Evolutionary conservation across 73 alveolate genomes (phyloP).

Genomic region (Blepharisma japonicum): DNA sequence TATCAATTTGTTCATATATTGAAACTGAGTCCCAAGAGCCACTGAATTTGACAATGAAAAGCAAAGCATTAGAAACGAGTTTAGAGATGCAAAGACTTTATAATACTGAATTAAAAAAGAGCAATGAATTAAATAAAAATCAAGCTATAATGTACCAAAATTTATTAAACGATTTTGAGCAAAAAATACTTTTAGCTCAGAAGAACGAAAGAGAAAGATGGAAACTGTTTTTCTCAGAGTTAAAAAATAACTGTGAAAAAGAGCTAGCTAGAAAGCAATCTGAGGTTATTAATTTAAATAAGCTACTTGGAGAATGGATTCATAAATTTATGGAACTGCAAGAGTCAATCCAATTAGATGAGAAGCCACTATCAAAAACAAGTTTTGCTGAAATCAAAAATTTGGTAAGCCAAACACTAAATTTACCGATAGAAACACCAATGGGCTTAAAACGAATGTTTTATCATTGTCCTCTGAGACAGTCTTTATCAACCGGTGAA

Average conservation of each 20-base stretch:
- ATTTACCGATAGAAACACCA: background rate
- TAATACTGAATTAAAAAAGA: slow-evolving; percentile 3
- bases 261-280: slow-evolving; percentile 5
- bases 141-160: background rate
- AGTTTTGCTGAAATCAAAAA: background rate
- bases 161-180: background rate
- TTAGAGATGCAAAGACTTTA: slow-evolving; percentile 3
- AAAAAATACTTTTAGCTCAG: background rate
- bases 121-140: background rate
- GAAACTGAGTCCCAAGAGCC: too few species aligned
- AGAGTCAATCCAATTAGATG: background rate
- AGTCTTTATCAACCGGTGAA: too few species aligned
- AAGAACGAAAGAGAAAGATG: slow-evolving; percentile 6
- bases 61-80: background rate
- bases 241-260: slow-evolving; percentile 3
- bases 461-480: too few species aligned
- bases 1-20: too few species aligned
- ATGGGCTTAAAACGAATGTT: too few species aligned
- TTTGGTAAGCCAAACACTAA: background rate
- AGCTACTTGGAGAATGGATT: slow-evolving; percentile 21
- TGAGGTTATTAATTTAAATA: slow-evolving; percentile 18
- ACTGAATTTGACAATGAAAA: too few species aligned
- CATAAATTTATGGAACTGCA: slow-evolving; percentile 27
- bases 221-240: background rate
- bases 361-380: background rate